phyloP scores from a whole-genome alignment of 345 rosid species.

The Carallia pectinifolia region DNA sequence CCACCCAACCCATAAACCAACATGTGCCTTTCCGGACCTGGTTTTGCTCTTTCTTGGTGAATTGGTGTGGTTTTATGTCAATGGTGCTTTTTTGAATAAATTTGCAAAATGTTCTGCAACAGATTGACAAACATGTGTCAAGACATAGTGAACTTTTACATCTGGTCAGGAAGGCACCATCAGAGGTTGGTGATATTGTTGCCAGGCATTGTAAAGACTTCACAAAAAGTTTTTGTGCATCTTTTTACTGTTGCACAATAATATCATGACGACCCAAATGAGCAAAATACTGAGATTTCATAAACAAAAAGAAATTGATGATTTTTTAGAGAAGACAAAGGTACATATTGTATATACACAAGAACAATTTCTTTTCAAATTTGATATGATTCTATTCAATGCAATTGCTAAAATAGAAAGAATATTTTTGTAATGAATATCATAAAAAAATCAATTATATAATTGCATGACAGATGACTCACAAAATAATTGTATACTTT shows the following conservation, averaged over 20 bases:
- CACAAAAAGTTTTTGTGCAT: constrained; percentile 77
- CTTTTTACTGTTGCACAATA: constrained; percentile 71
- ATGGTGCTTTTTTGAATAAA: neutral
- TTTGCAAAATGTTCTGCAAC: constrained; percentile 16
- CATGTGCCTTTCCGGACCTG: neutral
- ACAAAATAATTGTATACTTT: no score
- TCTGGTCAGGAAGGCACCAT: constrained; percentile 50
- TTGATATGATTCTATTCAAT: no score
- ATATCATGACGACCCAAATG: constrained; percentile 58
- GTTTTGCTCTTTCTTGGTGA: neutral
- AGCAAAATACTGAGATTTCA: constrained; percentile 58
- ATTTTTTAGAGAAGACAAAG: no score
- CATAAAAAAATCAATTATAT: no score
- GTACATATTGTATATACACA: no score
- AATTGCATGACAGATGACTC: no score
- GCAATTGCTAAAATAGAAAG: no score
- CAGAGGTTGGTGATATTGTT: constrained; percentile 65
- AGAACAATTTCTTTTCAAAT: no score
- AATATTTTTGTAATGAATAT: no score
- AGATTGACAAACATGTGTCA: constrained; percentile 83
- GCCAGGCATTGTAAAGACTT: constrained; percentile 78
- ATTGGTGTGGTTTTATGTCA: neutral
- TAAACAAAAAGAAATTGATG: no score
- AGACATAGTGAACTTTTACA: constrained; percentile 81
- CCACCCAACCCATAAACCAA: no score